Evolutionary conservation across 2,329 filamentous ascomycete genomes (phyloP), one percentile per base, ranked within the genome.

Genomic region (Trichoderma sp.): DNA sequence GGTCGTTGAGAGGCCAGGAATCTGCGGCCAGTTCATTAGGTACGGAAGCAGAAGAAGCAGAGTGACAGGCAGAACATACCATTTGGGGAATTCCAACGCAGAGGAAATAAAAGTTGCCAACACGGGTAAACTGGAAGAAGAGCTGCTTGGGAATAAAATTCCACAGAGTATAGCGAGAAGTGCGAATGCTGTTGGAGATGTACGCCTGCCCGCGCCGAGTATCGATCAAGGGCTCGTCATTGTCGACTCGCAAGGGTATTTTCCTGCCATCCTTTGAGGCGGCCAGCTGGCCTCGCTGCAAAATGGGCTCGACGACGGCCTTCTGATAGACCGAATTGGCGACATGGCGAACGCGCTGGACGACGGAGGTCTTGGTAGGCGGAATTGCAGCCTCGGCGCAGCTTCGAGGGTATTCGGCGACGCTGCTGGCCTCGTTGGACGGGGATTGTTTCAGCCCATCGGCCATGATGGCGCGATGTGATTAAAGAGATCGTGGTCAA

Each of bases 21-120:
- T 78, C 81, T 82, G 70, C 34, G 28, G 12, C 47, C 28, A 79
- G 91, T 73, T 92, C 79, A 55, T 94, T 64, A 32, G 58, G 20
- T 8, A 11, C n/a, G 13, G 9, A 28, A 28, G 20, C 26, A 11
- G 17, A 12, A 69, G 6, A 20, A 32, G 7, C 32, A 26, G 57
- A 4, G 11, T 26, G 4, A 39, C 28, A 64, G 6, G 32, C 15
- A 28, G 17, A 11, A 43, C 61, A 50, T 74, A 82, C 81, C 82
- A 93, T 93, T 81, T 97, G 94, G 64, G 95, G 86, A 73, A 97
- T 90, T 57, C 93, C 93, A 74, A 97, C 90, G 75, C 93, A 91
- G 70, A 97, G 86, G 80, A 97, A 97, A 81, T 97, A 89, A 77
- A 97, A 96, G 81, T 97, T 97, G 75, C 92, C 92, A 62, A 97